Percentiles rank a stretch among this genome's conserved stretches.
These are phyloP conservation scores for Fomitopsis pulvina DNA, from an alignment of 768 basidiomycete genomes.

Conservation along the genomic window DNA sequence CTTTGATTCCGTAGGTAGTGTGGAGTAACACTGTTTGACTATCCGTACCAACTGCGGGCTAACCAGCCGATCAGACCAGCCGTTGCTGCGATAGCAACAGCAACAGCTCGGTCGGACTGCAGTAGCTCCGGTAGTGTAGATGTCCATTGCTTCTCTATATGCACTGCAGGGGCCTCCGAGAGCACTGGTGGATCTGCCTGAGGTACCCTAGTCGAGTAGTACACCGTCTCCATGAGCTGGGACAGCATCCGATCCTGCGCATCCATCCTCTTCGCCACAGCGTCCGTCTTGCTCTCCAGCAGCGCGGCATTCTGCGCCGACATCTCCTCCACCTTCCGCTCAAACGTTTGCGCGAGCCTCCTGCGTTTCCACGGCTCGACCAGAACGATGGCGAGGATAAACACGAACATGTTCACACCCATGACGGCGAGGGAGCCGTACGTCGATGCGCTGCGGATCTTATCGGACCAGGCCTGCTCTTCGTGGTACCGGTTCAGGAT, in stretches of 20 bases:
- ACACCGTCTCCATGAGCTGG: slow-evolving; percentile 21
- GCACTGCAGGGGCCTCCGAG: slow-evolving; percentile 12
- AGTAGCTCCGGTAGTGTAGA: slow-evolving; percentile 7
- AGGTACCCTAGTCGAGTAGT: slow-evolving; percentile 9
- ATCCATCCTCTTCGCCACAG: slow-evolving; percentile 42
- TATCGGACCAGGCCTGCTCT: slow-evolving; percentile 99
- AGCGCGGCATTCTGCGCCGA: slow-evolving; percentile 22
- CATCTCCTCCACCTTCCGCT: slow-evolving; percentile 63
- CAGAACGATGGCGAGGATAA: slow-evolving; percentile 80
- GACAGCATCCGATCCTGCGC: slow-evolving; percentile 36
- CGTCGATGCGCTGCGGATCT: slow-evolving; percentile 92
- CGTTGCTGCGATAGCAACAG: slow-evolving; percentile 16
- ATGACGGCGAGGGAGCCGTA: slow-evolving; percentile 86
- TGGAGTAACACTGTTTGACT: background rate
- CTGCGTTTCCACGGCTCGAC: slow-evolving; percentile 97
- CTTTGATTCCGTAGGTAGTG: too few species aligned
- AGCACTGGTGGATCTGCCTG: slow-evolving; percentile 3
- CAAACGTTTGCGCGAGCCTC: slow-evolving; percentile 82
- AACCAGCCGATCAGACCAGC: slow-evolving; percentile 23
- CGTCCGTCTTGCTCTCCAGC: slow-evolving; percentile 41
- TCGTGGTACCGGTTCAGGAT: slow-evolving; percentile 95
- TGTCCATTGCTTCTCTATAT: background rate
- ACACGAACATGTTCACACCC: slow-evolving; percentile 84
- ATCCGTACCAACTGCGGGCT: slow-evolving; percentile 22
- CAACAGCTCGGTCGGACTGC: slow-evolving; percentile 17